Base-by-base conservation (phyloP, 2,329 filamentous ascomycete genomes). In the Bipolaris victoriae region DNA sequence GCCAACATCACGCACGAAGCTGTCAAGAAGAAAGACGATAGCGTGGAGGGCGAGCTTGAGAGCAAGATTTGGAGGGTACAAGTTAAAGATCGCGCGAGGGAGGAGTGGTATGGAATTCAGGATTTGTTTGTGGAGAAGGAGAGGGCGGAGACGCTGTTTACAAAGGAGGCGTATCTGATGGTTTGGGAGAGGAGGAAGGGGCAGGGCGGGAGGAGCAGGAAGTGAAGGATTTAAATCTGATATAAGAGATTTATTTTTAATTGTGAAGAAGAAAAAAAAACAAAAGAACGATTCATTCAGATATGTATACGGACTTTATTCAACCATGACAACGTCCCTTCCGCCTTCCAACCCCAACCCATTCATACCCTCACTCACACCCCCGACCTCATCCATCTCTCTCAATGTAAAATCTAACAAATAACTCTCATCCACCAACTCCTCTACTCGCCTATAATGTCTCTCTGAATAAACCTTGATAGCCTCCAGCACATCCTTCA, bases 11-110 rank as follows among this genome's bases (percentile, higher is more conserved):
- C 88, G 59, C 94, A 90, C 81, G 94, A 90, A 82, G 93, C 86
- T 41, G 89, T 94, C 48, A 85, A 90, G 56, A 86, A 86, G 31
- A 84, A 86, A 64, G 91, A 94, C 64, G 91, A 94, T 63, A 88
- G 86, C 50, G 93, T 96, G 1, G 92, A 96, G 51, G 93, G 94
- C 45, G 93, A 92, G 66, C 91, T 88, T 43, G 93, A 97, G 78
- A 90, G 91, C 79, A 96, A 96, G 75, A 91, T 92, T 11, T 99
- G 95, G 93, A 92, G 96, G 75, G 92, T 92, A 20, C 95, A 99
- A 80, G 79, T 99, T 49, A 84, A 88, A 68, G 91, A 97, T 72
- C 89, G 91, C 72, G 89, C 87, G 22, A 84, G 89, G 20, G 89
- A 90, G 33, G 90, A 96, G 74, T 99, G 95, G 95, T 86, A 96